phyloP scores from a whole-genome alignment of 2,329 filamentous ascomycete genomes.

The Nectriaceae sp. region DNA sequence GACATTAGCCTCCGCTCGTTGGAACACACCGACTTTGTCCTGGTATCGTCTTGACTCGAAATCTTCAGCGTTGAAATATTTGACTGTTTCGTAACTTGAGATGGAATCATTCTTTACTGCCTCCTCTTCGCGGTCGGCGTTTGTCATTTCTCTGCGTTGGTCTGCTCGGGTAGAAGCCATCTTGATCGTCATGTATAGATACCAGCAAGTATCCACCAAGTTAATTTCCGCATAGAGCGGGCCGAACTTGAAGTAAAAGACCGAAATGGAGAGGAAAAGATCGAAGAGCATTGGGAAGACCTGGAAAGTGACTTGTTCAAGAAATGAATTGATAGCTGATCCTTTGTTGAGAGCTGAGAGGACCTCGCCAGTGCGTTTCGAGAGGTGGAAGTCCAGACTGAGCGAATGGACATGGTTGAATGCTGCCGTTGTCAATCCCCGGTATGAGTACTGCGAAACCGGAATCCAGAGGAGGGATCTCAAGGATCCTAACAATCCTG shows the following conservation, averaged over 20 bases:
- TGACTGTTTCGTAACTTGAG: constrained; percentile 95
- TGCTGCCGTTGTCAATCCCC: constrained; percentile 87
- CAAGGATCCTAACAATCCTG: constrained; percentile 81
- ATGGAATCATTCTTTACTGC: constrained; percentile 99
- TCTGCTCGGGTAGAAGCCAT: constrained; percentile 93
- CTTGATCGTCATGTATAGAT: constrained; percentile 93
- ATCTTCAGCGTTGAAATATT: constrained; percentile 84
- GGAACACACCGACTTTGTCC: constrained; percentile 69
- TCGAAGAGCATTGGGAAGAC: constrained; percentile 95
- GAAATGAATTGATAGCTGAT: constrained; percentile 91
- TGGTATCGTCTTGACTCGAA: constrained; percentile 78
- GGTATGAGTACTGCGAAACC: constrained; percentile 95
- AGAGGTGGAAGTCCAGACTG: constrained; percentile 93
- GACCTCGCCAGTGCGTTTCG: constrained; percentile 95
- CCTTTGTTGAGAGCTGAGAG: constrained; percentile 95
- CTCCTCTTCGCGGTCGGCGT: constrained; percentile 91
- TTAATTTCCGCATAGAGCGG: constrained; percentile 89
- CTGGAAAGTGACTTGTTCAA: constrained; percentile 95
- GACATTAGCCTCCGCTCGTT: constrained; percentile 74
- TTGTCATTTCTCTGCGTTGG: constrained; percentile 90
- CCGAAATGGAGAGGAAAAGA: constrained; percentile 76
- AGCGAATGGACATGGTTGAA: constrained; percentile 97
- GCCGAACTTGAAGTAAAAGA: constrained; percentile 63
- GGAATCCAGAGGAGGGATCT: constrained; percentile 92
- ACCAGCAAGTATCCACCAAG: constrained; percentile 89